Percentiles rank a stretch among this genome's conserved stretches.
These are phyloP conservation scores for Piper betle DNA, from an alignment of 164 flowering plant species.

Conservation along the genomic window DNA sequence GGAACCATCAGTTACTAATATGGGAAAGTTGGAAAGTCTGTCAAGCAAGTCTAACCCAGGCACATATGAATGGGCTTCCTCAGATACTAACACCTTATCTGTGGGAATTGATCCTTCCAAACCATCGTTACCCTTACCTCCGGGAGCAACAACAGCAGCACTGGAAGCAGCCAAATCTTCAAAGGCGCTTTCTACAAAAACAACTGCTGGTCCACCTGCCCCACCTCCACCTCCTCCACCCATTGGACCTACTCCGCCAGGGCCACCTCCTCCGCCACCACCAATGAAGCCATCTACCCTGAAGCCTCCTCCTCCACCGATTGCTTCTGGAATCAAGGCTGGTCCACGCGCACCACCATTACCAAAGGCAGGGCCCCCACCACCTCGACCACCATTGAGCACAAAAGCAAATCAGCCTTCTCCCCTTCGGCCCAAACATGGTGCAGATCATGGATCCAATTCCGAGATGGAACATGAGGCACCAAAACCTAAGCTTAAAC, in stretches of 20 bases:
- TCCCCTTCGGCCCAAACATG: conserved; percentile 17
- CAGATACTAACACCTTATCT: conserved; percentile 12
- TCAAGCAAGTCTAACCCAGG: conserved; percentile 15
- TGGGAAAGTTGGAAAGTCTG: conserved; percentile 24
- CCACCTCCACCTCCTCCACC: conserved; percentile 5
- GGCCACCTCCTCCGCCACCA: no score
- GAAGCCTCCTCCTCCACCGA: conserved; percentile 20
- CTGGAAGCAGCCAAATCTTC: conserved; percentile 7
- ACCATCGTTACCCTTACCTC: conserved; percentile 14
- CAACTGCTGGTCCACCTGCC: conserved; percentile 8
- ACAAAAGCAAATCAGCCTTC: conserved; percentile 26
- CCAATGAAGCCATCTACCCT: conserved; percentile 40
- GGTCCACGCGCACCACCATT: conserved; percentile 42
- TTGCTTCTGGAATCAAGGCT: conserved; percentile 11
- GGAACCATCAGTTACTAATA: conserved; percentile 27
- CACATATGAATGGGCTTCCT: conserved; percentile 15
- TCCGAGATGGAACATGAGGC: conserved; percentile 31
- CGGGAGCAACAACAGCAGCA: conserved; percentile 16
- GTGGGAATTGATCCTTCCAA: conserved; percentile 14
- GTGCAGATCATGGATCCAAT: conserved; percentile 12
- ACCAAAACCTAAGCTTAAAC: conserved; percentile 78
- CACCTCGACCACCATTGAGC: conserved; percentile 39
- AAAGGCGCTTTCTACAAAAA: conserved; percentile 10
- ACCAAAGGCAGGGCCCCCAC: conserved; percentile 26
- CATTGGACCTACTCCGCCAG: no score